Conservation (phyloP, 768 basidiomycete genomes). For the Pisolithus marmoratus region DNA sequence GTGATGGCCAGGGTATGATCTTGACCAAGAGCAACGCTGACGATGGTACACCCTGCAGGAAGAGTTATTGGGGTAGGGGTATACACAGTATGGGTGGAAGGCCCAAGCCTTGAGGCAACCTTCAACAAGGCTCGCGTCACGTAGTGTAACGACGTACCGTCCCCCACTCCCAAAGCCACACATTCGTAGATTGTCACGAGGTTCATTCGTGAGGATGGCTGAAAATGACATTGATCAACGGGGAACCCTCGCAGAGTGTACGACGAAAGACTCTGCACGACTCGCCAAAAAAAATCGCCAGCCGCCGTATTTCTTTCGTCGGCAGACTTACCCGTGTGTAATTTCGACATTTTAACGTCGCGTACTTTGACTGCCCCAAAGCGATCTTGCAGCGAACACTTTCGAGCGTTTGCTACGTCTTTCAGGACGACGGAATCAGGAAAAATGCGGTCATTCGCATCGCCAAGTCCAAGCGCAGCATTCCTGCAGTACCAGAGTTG, state of each 20-base stretch:
- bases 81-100: constrained; percentile 74
- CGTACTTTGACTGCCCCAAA: constrained; percentile 61
- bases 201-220: constrained; percentile 69
- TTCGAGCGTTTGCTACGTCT: constrained; percentile 7
- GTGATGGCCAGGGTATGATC: constrained; percentile 92
- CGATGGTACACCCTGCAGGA: constrained; percentile 45
- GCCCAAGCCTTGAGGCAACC: constrained; percentile 51
- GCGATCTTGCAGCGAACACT: constrained; percentile 33
- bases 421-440: constrained; percentile 65
- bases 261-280: no score
- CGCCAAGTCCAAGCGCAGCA: constrained; percentile 80
- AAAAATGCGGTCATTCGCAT: constrained; percentile 67
- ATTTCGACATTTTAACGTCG: constrained; percentile 74
- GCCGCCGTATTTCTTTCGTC: background rate
- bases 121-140: background rate
- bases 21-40: constrained; percentile 78
- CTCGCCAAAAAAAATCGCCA: no score
- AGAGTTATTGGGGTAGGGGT: constrained; percentile 56
- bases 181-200: constrained; percentile 64
- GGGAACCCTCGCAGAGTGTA: no score
- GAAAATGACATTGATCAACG: background rate
- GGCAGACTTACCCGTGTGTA: constrained; percentile 65
- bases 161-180: constrained; percentile 91
- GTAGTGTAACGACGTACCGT: constrained; percentile 38
- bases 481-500: constrained; percentile 45